Base-by-base conservation (phyloP, 805 yeast species). In the Metschnikowia drakensbergensis region DNA sequence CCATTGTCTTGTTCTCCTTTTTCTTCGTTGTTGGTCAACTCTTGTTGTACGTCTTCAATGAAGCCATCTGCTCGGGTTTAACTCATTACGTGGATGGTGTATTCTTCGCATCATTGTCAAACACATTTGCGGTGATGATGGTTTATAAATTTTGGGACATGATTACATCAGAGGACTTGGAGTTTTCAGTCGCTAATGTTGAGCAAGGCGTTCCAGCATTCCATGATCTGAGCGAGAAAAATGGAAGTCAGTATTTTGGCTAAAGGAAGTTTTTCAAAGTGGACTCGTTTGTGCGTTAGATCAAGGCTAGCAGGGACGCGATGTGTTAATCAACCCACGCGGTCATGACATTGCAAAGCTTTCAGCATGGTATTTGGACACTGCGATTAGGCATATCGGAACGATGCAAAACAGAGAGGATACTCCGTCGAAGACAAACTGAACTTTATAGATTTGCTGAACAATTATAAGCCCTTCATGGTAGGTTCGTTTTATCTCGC, bases 71-170 rank as follows among this genome's bases (percentile, higher is more conserved):
- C 67, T 68, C 70, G 32, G 76, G 82, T 22, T 80, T 86, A 41
- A 80, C 84, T 34, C 99, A 94, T 67, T 94, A 92, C 64, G 75
- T 89, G 23, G 99, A 92, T 62, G 98, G 98, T 0, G 66, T 89
- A 29, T 85, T 92, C 61, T 88, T 91, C 60, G 94, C 89, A 30
- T 79, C 94, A 26, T 59, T 89, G 32, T 80, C 96, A 62, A 88
- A 88, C 62, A 63, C 89, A 43, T 86, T 89, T 59, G 78, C 96
- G 3, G 70, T 86, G 47, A 90, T 94, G 96, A 92, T 94, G 98
- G 75, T 92, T 45, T 92, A 90, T 74, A 91, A 94, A 68, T 88
- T 83, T 58, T 92, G 98, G 97, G 97, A 91, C 61, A 89, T 91
- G 79, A 84, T 92, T 45, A 94, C 98, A 9, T 82, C 84, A 49